Evolutionary conservation across 1,139 yeast species (phyloP).

Genomic region (Sugiyamaella japonica): DNA sequence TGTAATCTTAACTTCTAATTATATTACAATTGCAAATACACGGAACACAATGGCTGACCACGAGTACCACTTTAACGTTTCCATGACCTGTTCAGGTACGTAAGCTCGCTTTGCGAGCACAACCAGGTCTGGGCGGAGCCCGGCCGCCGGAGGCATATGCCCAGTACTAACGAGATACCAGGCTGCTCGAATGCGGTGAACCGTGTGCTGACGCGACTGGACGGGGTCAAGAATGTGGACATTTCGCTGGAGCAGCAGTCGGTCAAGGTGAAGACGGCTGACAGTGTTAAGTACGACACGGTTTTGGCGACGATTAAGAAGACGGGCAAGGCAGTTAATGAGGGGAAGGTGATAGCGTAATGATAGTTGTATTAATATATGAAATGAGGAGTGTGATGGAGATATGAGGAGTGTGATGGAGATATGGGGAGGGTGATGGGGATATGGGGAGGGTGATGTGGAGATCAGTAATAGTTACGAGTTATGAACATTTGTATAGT

Average conservation of each 20-base stretch:
- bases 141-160: background rate
- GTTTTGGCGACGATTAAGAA: slow-evolving; percentile 78
- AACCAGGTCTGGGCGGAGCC: background rate
- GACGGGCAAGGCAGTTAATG: slow-evolving; percentile 83
- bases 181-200: slow-evolving; percentile 89
- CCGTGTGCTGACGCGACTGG: slow-evolving; percentile 69
- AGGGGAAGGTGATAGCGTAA: slow-evolving; percentile 51
- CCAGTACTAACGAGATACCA: slow-evolving; percentile 19
- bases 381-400: background rate
- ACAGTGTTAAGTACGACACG: slow-evolving; percentile 62
- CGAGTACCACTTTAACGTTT: slow-evolving; percentile 72
- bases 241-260: slow-evolving; percentile 78
- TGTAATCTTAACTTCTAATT: too few species aligned
- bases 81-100: slow-evolving; percentile 73
- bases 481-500: too few species aligned
- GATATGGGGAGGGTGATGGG: too few species aligned
- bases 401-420: too few species aligned
- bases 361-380: background rate
- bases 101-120: slow-evolving; percentile 14
- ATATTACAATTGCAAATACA: too few species aligned
- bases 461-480: too few species aligned
- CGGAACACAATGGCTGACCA: slow-evolving; percentile 46
- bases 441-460: too few species aligned
- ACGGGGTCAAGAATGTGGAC: slow-evolving; percentile 70
- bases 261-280: slow-evolving; percentile 70